These are phyloP conservation scores for Lagenidium giganteum DNA, from an alignment of 352 stramenopile genomes.

Conservation along the genomic window DNA sequence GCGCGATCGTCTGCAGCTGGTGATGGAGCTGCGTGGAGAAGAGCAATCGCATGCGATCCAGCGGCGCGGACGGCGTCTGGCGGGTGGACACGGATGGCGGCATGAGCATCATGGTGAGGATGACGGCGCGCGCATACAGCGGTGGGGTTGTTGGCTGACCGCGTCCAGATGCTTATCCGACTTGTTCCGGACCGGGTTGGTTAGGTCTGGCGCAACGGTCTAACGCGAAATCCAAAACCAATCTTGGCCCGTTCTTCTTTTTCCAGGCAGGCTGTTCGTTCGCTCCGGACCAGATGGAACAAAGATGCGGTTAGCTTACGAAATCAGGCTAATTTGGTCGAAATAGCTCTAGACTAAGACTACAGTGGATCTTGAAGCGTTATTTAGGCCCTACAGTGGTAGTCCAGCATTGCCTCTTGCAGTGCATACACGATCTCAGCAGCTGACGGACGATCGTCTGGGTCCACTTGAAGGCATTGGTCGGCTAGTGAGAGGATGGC, in stretches of 20 bases:
- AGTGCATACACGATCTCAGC: slow-evolving; percentile 22
- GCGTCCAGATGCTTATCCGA: neutral
- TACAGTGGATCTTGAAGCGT: too few relatives aligned
- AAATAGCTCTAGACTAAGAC: too few relatives aligned
- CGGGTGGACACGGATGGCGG: slow-evolving; percentile 9
- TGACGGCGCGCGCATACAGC: neutral
- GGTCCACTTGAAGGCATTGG: slow-evolving; percentile 22
- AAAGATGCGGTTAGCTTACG: slow-evolving; percentile 2
- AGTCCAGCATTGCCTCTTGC: too few relatives aligned
- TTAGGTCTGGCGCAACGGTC: too few relatives aligned
- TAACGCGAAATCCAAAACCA: too few relatives aligned
- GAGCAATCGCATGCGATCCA: slow-evolving; percentile 25
- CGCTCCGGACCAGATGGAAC: neutral
- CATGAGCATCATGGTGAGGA: neutral
- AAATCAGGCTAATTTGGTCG: slow-evolving; percentile 1
- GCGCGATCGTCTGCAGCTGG: slow-evolving; percentile 61
- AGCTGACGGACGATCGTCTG: slow-evolving; percentile 21
- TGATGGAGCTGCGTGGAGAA: slow-evolving; percentile 76
- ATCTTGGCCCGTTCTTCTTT: too few relatives aligned
- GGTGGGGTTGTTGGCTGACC: neutral
- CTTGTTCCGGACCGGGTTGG: neutral
- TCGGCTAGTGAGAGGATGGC: slow-evolving; percentile 25
- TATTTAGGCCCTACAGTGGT: too few relatives aligned
- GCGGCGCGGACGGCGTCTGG: neutral
- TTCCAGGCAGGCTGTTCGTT: too few relatives aligned